These are phyloP conservation scores for Pholiota adiposa DNA, from an alignment of 1,284 basidiomycete genomes.

Conservation along the genomic window DNA sequence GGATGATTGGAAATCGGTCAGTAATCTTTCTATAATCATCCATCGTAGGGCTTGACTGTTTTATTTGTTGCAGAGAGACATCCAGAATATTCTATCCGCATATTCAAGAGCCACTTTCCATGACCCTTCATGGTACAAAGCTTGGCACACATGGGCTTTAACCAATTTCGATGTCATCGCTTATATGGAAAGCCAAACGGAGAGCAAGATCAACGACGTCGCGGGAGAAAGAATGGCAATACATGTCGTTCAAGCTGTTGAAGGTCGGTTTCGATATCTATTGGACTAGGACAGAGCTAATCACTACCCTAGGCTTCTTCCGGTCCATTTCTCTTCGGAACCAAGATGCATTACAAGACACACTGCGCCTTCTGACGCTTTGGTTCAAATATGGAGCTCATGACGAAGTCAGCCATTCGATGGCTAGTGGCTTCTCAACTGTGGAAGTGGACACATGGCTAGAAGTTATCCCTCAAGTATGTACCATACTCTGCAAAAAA, in stretches of 20 bases:
- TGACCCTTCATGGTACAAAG: slow-evolving; percentile 96
- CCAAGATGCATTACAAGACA: slow-evolving; percentile 95
- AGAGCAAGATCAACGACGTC: slow-evolving; percentile 67
- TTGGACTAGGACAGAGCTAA: slow-evolving; percentile 1
- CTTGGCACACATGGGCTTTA: slow-evolving; percentile 99
- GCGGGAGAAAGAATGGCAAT: slow-evolving; percentile 75
- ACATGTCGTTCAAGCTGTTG: slow-evolving; percentile 94
- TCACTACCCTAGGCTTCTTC: slow-evolving; percentile 77
- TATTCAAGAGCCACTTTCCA: slow-evolving; percentile 92
- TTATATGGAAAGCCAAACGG: slow-evolving; percentile 74
- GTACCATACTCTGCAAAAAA: neutral
- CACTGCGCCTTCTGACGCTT: slow-evolving; percentile 89
- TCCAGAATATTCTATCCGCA: slow-evolving; percentile 82
- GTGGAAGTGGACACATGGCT: slow-evolving; percentile 99
- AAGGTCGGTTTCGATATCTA: slow-evolving; percentile 56
- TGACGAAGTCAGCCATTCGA: slow-evolving; percentile 89
- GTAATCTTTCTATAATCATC: neutral
- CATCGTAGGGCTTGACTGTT: neutral
- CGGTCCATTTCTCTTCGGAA: slow-evolving; percentile 91
- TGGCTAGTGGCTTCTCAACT: slow-evolving; percentile 86
- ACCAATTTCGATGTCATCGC: slow-evolving; percentile 95
- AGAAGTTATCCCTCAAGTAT: slow-evolving; percentile 95
- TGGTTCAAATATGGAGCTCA: slow-evolving; percentile 99
- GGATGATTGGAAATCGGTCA: slow-evolving; percentile 78
- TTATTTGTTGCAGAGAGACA: slow-evolving; percentile 59